Percentiles rank a stretch among this genome's conserved stretches.
Conservation (phyloP, 345 rosid genomes). For the Mangifera indica region DNA sequence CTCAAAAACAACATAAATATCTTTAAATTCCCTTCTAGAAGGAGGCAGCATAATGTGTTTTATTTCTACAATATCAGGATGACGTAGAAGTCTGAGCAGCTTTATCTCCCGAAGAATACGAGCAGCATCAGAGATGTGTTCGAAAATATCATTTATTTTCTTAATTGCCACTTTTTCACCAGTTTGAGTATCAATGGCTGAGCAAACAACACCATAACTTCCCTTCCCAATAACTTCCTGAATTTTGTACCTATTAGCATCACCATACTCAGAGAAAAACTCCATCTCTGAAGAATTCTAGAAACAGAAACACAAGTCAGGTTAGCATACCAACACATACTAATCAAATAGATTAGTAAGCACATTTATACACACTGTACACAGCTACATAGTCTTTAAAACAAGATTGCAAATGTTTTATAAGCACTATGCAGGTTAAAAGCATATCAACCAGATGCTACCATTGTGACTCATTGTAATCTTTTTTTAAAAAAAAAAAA, state of each 20-base stretch:
- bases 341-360: not conserved
- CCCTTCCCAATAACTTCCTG: constrained; percentile 96
- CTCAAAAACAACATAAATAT: constrained; percentile 95
- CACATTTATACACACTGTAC: not conserved
- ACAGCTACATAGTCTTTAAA: not conserved
- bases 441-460: not conserved
- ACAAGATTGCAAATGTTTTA: not conserved
- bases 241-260: constrained; percentile 75
- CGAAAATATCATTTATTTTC: constrained; percentile 85
- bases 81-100: constrained; percentile 75
- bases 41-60: constrained; percentile 97
- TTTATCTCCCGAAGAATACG: constrained; percentile 91
- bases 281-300: constrained; percentile 83
- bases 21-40: constrained; percentile 86
- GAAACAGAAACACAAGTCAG: constrained; percentile 16
- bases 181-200: constrained; percentile 81
- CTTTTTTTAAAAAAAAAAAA: too few relatives aligned
- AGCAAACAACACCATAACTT: constrained; percentile 91
- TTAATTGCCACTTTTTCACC: constrained; percentile 90
- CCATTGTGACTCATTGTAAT: not conserved
- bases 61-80: constrained; percentile 93
- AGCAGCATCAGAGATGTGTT: constrained; percentile 89
- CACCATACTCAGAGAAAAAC: constrained; percentile 92
- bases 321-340: constrained; percentile 1
- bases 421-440: not conserved